These are phyloP conservation scores for Diddensiella transvaalensis DNA, from an alignment of 805 yeast genomes.

Conservation along the genomic window DNA sequence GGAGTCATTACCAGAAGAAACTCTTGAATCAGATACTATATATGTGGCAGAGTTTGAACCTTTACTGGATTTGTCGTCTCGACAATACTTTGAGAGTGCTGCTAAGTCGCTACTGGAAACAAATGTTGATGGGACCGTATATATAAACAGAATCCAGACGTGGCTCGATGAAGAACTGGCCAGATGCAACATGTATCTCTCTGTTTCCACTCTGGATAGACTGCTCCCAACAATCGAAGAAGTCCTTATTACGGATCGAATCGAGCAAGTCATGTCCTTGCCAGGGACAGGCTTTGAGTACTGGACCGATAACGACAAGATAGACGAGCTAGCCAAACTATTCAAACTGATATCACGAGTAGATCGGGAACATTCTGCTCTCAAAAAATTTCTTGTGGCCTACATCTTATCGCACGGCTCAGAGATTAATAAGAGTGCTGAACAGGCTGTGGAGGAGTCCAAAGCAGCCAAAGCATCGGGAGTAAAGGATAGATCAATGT, in stretches of 20 bases:
- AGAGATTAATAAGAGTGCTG: slow-evolving; percentile 31
- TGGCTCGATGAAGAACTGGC: slow-evolving; percentile 62
- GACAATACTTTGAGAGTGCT: slow-evolving; percentile 48
- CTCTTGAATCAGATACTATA: slow-evolving; percentile 46
- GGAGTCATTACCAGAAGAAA: slow-evolving; percentile 46
- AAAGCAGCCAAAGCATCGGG: slow-evolving; percentile 14
- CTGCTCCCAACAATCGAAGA: slow-evolving; percentile 55
- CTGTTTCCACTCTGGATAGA: slow-evolving; percentile 52
- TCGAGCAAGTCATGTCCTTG: slow-evolving; percentile 51
- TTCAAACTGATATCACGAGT: slow-evolving; percentile 52
- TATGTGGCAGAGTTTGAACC: slow-evolving; percentile 69
- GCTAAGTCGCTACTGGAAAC: slow-evolving; percentile 43
- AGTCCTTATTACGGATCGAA: slow-evolving; percentile 52
- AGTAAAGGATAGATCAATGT: slow-evolving; percentile 12
- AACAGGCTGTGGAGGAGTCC: slow-evolving; percentile 18
- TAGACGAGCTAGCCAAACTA: slow-evolving; percentile 43
- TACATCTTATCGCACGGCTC: slow-evolving; percentile 47
- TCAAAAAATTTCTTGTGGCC: slow-evolving; percentile 47
- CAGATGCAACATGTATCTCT: slow-evolving; percentile 51
- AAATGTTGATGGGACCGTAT: slow-evolving; percentile 48
- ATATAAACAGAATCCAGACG: slow-evolving; percentile 48
- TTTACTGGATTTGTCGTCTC: slow-evolving; percentile 50
- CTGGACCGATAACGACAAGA: slow-evolving; percentile 51
- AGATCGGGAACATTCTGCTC: slow-evolving; percentile 48
- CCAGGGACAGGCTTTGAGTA: slow-evolving; percentile 54